phyloP scores from a whole-genome alignment of 2,329 filamentous ascomycete genomes.

The Fusarium begoniae region DNA sequence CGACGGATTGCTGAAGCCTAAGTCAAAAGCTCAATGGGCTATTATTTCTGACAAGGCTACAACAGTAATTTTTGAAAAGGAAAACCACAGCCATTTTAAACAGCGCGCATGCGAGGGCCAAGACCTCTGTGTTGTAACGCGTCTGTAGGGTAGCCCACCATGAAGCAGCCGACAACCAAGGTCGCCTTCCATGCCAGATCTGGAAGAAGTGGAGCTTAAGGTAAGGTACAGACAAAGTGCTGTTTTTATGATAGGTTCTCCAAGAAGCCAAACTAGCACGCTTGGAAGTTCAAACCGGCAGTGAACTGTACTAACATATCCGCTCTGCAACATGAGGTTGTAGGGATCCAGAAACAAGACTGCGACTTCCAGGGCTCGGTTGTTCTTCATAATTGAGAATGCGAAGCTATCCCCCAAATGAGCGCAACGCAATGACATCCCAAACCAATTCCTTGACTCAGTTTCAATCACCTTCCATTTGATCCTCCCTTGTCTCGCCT shows the following conservation, averaged over 20 bases:
- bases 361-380: neutral
- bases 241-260: accelerated
- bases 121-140: accelerated
- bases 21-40: accelerated
- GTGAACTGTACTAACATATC: too few species aligned
- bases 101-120: neutral
- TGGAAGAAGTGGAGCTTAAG: neutral
- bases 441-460: neutral
- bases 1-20: accelerated
- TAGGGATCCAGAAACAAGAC: too few species aligned
- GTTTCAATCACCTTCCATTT: neutral
- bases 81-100: neutral
- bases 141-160: neutral
- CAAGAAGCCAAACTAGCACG: neutral
- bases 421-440: neutral
- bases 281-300: too few species aligned
- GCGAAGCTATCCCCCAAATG: neutral
- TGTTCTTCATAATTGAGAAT: neutral
- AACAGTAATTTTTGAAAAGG: too few species aligned
- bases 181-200: too few species aligned
- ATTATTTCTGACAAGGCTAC: neutral
- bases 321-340: too few species aligned
- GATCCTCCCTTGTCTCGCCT: neutral
- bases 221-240: neutral
- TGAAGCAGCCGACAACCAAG: neutral